Percentiles rank a stretch among this genome's conserved stretches.
phyloP scores from a whole-genome alignment of 495 filamentous ascomycete genomes.

The Podospora fimiseda region DNA sequence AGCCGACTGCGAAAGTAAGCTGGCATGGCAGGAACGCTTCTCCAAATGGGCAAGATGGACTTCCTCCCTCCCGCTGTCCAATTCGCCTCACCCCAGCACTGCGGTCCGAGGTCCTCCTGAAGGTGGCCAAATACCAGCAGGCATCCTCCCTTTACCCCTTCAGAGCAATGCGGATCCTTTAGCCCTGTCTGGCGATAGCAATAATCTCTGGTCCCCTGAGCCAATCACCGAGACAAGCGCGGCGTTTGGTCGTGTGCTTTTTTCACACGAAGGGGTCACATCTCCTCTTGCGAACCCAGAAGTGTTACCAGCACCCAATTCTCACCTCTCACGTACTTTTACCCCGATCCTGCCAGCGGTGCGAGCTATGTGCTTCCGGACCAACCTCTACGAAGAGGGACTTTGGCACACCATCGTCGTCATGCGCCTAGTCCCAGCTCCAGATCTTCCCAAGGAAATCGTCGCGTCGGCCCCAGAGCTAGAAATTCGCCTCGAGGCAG shows the following conservation, averaged over 20 bases:
- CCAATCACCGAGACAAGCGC: slow-evolving; percentile 27
- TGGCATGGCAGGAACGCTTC: slow-evolving; percentile 40
- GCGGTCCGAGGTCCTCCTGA: neutral
- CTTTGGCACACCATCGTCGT: slow-evolving; percentile 22
- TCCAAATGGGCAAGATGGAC: slow-evolving; percentile 36
- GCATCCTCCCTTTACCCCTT: slow-evolving; percentile 12
- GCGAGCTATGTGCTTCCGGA: slow-evolving; percentile 11
- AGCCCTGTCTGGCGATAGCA: neutral
- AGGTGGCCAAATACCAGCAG: slow-evolving; percentile 4
- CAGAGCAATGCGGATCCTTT: neutral
- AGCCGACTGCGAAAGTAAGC: slow-evolving; percentile 19
- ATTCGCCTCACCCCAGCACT: slow-evolving; percentile 1
- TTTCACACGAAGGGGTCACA: slow-evolving; percentile 15
- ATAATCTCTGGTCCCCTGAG: slow-evolving; percentile 23
- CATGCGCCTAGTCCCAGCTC: slow-evolving; percentile 25
- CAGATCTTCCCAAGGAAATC: slow-evolving; percentile 4
- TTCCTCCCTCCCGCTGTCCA: neutral
- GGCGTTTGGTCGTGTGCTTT: slow-evolving; percentile 38
- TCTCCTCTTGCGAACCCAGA: slow-evolving; percentile 14
- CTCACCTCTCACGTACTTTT: slow-evolving; percentile 18
- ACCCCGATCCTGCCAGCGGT: slow-evolving; percentile 20
- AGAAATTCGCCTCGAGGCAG: slow-evolving; percentile 33
- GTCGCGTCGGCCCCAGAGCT: slow-evolving; percentile 21
- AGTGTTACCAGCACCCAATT: neutral
- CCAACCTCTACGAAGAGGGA: slow-evolving; percentile 18